Percentiles rank a stretch among this genome's conserved stretches.
These are phyloP conservation scores for Neofusicoccum parvum DNA, from an alignment of 2,329 filamentous ascomycete species.

Conservation along the genomic window DNA sequence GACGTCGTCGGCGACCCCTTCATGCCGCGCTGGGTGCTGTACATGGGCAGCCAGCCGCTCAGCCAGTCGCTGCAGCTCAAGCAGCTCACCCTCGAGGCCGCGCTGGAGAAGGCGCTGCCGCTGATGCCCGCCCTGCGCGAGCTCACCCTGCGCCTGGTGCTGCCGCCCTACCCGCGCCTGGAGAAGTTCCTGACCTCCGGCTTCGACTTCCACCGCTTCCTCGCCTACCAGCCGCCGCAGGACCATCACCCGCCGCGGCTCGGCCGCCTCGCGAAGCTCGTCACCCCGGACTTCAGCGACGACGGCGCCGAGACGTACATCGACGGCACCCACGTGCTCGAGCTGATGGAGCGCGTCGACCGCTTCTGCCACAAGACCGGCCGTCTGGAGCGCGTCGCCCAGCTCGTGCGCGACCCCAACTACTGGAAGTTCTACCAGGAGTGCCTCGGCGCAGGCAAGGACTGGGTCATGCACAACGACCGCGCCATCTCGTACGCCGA, in stretches of 20 bases:
- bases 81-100: slow-evolving; percentile 8
- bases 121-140: slow-evolving; percentile 15
- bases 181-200: slow-evolving; percentile 10
- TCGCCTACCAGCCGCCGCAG: neutral
- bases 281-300: slow-evolving; percentile 16
- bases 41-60: slow-evolving; percentile 2
- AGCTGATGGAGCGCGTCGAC: slow-evolving; percentile 18
- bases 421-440: slow-evolving; percentile 19
- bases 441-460: slow-evolving; percentile 7
- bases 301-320: slow-evolving; percentile 12
- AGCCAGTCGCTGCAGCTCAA: slow-evolving; percentile 11
- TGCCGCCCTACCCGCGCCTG: slow-evolving; percentile 15
- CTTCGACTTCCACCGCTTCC: slow-evolving; percentile 18
- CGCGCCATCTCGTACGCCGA: slow-evolving; percentile 5
- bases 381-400: slow-evolving; percentile 3
- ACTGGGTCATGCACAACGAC: slow-evolving; percentile 14
- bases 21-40: slow-evolving; percentile 16
- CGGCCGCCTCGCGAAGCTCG: slow-evolving; percentile 5
- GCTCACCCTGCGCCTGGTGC: slow-evolving; percentile 15
- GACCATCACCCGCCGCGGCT: neutral
- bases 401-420: neutral
- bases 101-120: slow-evolving; percentile 14
- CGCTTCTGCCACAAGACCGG: slow-evolving; percentile 8
- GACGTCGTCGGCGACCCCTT: slow-evolving; percentile 15
- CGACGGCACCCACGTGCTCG: slow-evolving; percentile 17